Evolutionary conservation across 495 filamentous ascomycete genomes (phyloP), one percentile per base, ranked within the genome.

Genomic region (Annulohypoxylon stygium): DNA sequence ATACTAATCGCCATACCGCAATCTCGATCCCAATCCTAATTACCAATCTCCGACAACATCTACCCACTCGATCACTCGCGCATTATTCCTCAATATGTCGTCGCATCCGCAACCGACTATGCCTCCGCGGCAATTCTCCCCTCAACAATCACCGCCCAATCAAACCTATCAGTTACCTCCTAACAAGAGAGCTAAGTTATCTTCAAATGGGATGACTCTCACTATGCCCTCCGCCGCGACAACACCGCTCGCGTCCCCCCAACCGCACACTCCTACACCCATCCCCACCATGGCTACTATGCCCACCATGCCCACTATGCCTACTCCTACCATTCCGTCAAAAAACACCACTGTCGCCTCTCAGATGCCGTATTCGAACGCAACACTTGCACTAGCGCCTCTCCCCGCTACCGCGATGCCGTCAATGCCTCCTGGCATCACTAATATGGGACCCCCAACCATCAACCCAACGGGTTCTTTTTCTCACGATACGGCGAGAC

Each of bases 401-500:
- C 23, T 62, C 25, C 47, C 66, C 0, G 14, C 58, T 39, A 36
- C 57, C 9, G 43, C 71, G 2, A 79, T 47, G n/a, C 59, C 77
- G 4, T 67, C 69, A n/a, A 61, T 45, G 10, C 66, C 76, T 11
- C 67, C 77, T 11, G 72, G 74, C 3, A 76, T 79, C 9, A 82
- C 83, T 51, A 83, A 86, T 16, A 97, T 97, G 94, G 92, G 92
- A 0, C 94, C 94, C 16, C 94, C 94, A 0, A 11, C 70, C 4
- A 75, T 75, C 23, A 72, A 71, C 48, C 69, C 70, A 2, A 20
- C 67, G 2, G 41, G 47, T 41, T 69, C 75, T 16, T 73, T 73
- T 58, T 47, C 71, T 11, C 67, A 64, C 45, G 77, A 79, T 20
- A 30, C 59, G 60, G n/a, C 58, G 4, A 73, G 41, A 61, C 75